These are phyloP conservation scores for Punica granatum DNA, from an alignment of 345 rosid genomes.

Conservation along the genomic window DNA sequence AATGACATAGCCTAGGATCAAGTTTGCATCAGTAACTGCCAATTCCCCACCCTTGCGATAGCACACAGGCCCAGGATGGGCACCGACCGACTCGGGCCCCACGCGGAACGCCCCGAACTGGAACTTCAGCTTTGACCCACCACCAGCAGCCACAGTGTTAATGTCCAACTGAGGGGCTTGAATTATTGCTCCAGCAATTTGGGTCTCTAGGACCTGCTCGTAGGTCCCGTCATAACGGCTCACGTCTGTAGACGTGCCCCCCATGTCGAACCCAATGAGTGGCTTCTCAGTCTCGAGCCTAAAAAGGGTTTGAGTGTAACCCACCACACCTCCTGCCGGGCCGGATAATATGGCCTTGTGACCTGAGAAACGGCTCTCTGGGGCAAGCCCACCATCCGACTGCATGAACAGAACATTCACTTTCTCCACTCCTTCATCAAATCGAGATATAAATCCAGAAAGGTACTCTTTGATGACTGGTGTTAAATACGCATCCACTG, in stretches of 20 bases:
- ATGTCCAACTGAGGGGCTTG: conserved; percentile 99
- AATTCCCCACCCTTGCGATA: conserved; percentile 89
- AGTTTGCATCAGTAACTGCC: conserved; percentile 92
- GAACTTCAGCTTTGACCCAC: conserved; percentile 91
- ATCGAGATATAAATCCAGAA: conserved; percentile 81
- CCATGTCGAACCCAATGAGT: conserved; percentile 97
- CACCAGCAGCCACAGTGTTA: conserved; percentile 97
- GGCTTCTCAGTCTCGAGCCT: conserved; percentile 90
- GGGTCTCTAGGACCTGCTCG: conserved; percentile 96
- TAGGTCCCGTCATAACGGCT: conserved; percentile 96
- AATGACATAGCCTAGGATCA: conserved; percentile 79
- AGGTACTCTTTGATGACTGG: conserved; percentile 90
- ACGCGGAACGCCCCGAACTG: conserved; percentile 89
- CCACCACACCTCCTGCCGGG: conserved; percentile 99
- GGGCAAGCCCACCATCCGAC: conserved; percentile 97
- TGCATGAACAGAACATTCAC: conserved; percentile 94
- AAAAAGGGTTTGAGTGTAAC: conserved; percentile 88
- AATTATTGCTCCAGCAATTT: conserved; percentile 91
- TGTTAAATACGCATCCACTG: conserved; percentile 92
- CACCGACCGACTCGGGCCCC: conserved; percentile 96
- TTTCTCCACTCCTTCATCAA: conserved; percentile 65
- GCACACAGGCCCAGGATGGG: conserved; percentile 98
- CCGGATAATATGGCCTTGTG: conserved; percentile 97
- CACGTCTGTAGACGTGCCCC: conserved; percentile 96
- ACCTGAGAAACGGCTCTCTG: conserved; percentile 86